Conservation (phyloP, 805 yeast genomes). For the Yamadazyma philogaea region DNA sequence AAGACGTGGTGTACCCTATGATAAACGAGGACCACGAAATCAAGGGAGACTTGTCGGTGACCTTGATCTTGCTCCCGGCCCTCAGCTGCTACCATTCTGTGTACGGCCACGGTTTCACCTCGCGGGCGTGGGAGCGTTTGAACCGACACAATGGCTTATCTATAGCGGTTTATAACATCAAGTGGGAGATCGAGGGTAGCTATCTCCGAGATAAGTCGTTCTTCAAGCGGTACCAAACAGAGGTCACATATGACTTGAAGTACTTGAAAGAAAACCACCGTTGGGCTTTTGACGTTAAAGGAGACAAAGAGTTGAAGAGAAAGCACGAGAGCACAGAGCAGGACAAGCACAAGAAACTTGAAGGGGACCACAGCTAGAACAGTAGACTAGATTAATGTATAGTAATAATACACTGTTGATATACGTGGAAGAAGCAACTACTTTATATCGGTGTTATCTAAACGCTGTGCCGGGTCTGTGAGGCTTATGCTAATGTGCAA, state of each 20-base stretch:
- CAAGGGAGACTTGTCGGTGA: slow-evolving; percentile 53
- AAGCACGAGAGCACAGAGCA: slow-evolving; percentile 16
- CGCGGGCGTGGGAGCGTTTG: slow-evolving; percentile 63
- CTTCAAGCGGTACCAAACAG: slow-evolving; percentile 27
- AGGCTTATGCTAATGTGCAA: not conserved
- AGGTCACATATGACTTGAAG: slow-evolving; percentile 22
- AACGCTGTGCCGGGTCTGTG: no score
- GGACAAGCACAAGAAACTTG: not conserved
- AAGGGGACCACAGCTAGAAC: not conserved
- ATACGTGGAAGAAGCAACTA: no score
- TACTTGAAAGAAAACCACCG: slow-evolving; percentile 19
- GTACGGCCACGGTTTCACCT: slow-evolving; percentile 63
- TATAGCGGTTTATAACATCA: slow-evolving; percentile 54
- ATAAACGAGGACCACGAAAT: slow-evolving; percentile 20
- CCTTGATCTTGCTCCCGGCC: slow-evolving; percentile 64
- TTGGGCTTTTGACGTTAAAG: slow-evolving; percentile 33
- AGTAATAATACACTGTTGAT: not conserved
- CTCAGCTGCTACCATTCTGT: slow-evolving; percentile 63
- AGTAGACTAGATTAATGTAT: not conserved
- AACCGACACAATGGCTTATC: slow-evolving; percentile 77
- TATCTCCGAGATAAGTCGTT: slow-evolving; percentile 28
- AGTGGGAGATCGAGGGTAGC: slow-evolving; percentile 40
- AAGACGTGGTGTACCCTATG: slow-evolving; percentile 26
- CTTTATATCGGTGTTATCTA: no score
- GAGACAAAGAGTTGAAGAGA: slow-evolving; percentile 26